Evolutionary conservation across 352 stramenopile species (phyloP).

Genomic region (Pythium dissimile): DNA sequence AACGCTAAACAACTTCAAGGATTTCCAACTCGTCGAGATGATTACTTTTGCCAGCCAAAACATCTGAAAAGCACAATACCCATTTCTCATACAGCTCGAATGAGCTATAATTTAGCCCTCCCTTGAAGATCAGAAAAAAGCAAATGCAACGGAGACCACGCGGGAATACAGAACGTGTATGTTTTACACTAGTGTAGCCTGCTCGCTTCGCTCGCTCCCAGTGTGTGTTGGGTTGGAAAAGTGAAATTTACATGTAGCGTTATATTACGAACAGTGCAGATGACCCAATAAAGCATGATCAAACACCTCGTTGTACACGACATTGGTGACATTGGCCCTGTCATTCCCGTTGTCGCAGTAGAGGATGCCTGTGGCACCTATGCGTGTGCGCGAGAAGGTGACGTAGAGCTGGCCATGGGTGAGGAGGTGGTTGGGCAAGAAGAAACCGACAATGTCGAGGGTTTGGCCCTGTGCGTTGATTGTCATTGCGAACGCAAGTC

Average conservation of each 20-base stretch:
- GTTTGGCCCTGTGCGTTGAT: slow-evolving; percentile 26
- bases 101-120: no score
- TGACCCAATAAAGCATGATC: neutral
- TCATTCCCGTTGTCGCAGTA: neutral
- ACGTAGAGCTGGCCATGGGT: slow-evolving; percentile 21
- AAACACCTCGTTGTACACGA: slow-evolving; percentile 11
- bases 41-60: no score
- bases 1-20: no score
- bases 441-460: slow-evolving; percentile 15
- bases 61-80: no score
- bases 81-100: no score
- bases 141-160: no score
- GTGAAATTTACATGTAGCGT: neutral
- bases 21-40: no score
- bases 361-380: neutral
- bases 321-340: neutral
- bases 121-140: no score
- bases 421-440: slow-evolving; percentile 12
- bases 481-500: slow-evolving; percentile 24
- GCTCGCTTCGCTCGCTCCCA: neutral
- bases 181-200: neutral
- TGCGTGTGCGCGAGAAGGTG: slow-evolving; percentile 10
- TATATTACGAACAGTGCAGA: neutral
- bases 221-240: neutral
- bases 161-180: no score